These are phyloP conservation scores for Malassezia dermatis DNA, from an alignment of 1,284 basidiomycete genomes.

Conservation along the genomic window DNA sequence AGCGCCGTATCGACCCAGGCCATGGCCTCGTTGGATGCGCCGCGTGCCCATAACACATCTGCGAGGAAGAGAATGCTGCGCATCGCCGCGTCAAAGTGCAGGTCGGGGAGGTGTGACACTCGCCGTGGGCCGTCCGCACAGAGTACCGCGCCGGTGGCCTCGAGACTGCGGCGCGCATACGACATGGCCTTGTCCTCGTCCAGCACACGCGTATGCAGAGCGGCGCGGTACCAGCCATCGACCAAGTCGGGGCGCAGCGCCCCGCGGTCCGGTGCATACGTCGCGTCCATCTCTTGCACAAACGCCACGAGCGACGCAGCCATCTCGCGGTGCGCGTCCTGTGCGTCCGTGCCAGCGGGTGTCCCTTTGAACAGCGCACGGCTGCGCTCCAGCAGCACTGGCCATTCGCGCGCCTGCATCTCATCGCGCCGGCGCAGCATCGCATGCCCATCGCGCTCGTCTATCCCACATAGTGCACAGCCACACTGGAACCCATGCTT, in stretches of 20 bases:
- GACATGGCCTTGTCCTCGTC: slow-evolving; percentile 17
- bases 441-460: slow-evolving; percentile 30
- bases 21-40: slow-evolving; percentile 2
- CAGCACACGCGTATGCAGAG: slow-evolving; percentile 24
- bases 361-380: slow-evolving; percentile 29
- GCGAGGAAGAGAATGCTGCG: slow-evolving; percentile 28
- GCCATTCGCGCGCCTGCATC: slow-evolving; percentile 26
- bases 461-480: slow-evolving; percentile 35
- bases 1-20: slow-evolving; percentile 29
- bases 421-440: slow-evolving; percentile 21
- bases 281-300: slow-evolving; percentile 23
- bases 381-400: slow-evolving; percentile 35
- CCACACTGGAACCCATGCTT: slow-evolving; percentile 43
- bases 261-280: slow-evolving; percentile 24
- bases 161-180: slow-evolving; percentile 20
- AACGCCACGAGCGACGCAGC: slow-evolving; percentile 24
- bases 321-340: slow-evolving; percentile 32
- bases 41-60: neutral
- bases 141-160: slow-evolving; percentile 20
- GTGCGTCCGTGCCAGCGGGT: slow-evolving; percentile 8
- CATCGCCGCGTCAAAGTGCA: slow-evolving; percentile 36
- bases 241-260: slow-evolving; percentile 33
- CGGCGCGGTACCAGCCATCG: slow-evolving; percentile 24
- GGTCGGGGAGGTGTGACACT: slow-evolving; percentile 24
- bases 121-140: neutral